phyloP scores from a whole-genome alignment of 345 rosid species.

The Ceriops tagal region DNA sequence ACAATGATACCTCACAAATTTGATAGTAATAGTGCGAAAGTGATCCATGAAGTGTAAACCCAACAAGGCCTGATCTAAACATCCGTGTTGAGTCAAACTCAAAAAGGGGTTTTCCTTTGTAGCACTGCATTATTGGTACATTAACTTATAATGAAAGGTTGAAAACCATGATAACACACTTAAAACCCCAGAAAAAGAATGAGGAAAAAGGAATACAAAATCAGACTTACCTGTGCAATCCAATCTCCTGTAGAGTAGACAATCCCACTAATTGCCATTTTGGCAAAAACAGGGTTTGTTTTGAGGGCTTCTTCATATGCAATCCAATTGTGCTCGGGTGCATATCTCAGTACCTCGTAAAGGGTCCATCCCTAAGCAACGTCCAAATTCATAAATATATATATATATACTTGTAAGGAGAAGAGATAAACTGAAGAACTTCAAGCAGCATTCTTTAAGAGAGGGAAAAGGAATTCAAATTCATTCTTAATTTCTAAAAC shows the following conservation, averaged over 20 bases:
- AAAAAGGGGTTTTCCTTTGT: constrained; percentile 75
- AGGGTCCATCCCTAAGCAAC: constrained; percentile 86
- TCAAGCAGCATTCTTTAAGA: too few species aligned
- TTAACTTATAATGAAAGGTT: background rate
- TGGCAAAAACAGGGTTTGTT: constrained; percentile 82
- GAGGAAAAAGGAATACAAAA: background rate
- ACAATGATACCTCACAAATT: constrained; percentile 63
- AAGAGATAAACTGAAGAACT: too few species aligned
- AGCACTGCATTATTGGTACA: constrained; percentile 50
- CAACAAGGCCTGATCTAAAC: constrained; percentile 89
- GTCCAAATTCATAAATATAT: constrained; percentile 1
- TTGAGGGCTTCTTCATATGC: constrained; percentile 89
- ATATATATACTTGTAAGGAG: too few species aligned
- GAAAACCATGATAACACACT: background rate
- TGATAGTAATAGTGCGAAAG: constrained; percentile 92
- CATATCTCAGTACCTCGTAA: constrained; percentile 73
- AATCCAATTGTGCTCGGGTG: constrained; percentile 85
- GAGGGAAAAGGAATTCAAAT: too few species aligned
- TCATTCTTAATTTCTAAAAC: too few species aligned
- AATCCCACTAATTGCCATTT: constrained; percentile 91
- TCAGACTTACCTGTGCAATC: constrained; percentile 78
- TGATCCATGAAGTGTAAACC: constrained; percentile 91
- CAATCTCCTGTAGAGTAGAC: constrained; percentile 88
- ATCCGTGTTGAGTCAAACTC: constrained; percentile 63
- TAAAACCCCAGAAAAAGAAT: background rate